Percentiles rank a stretch among this genome's conserved stretches.
Evolutionary conservation across 2,329 filamentous ascomycete species (phyloP).

Genomic region (Trichoderma lentiforme): DNA sequence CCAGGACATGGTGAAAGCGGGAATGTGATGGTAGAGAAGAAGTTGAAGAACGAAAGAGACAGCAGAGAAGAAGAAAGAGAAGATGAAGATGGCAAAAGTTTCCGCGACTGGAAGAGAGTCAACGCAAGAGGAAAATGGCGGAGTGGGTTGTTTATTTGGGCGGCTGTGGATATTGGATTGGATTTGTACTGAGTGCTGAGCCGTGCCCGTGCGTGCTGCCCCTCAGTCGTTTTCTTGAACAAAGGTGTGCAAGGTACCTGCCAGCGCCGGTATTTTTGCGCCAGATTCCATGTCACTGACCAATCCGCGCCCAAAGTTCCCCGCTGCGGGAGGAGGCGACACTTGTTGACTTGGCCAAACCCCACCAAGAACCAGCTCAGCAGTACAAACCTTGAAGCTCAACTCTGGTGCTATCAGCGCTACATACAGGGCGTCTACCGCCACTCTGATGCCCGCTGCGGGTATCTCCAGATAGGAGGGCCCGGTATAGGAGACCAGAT

Average conservation of each 20-base stretch:
- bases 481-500: background rate
- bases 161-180: constrained; percentile 10
- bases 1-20: constrained; percentile 61
- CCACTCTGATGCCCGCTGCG: constrained; percentile 1
- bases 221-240: constrained; percentile 8
- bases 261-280: background rate
- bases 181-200: background rate
- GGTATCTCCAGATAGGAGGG: background rate
- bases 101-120: background rate
- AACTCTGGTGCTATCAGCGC: background rate
- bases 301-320: constrained; percentile 16
- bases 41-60: constrained; percentile 2
- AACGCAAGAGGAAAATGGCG: constrained; percentile 13
- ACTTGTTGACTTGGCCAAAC: constrained; percentile 7
- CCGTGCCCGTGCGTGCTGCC: constrained; percentile 2
- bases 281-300: constrained; percentile 11
- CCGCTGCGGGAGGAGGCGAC: constrained; percentile 9
- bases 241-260: background rate
- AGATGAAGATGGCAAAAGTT: constrained; percentile 6
- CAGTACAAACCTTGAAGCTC: background rate
- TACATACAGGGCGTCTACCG: constrained; percentile 9
- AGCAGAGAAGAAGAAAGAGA: background rate
- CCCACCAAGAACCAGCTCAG: background rate
- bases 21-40: constrained; percentile 8
- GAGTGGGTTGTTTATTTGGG: constrained; percentile 18